Evolutionary conservation across 805 yeast genomes (phyloP).

Genomic region (Danielozyma ontarioensis): DNA sequence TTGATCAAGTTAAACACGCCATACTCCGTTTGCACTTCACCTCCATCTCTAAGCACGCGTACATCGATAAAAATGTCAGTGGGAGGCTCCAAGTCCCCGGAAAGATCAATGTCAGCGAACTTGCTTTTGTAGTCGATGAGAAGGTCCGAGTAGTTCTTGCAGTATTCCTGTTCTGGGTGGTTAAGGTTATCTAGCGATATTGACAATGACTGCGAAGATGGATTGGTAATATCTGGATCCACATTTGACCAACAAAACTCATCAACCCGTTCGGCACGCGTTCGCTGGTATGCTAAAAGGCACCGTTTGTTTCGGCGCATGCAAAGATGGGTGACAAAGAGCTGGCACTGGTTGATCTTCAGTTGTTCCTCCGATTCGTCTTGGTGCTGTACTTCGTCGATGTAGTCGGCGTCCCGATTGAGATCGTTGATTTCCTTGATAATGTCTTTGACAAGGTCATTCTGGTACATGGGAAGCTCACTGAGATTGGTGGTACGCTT

Average conservation of each 20-base stretch:
- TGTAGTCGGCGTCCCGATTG: slow-evolving; percentile 49
- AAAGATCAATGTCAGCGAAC: slow-evolving; percentile 76
- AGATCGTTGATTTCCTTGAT: slow-evolving; percentile 67
- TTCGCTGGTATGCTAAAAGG: slow-evolving; percentile 73
- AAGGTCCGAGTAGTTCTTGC: slow-evolving; percentile 63
- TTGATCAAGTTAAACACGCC: slow-evolving; percentile 92
- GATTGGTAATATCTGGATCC: slow-evolving; percentile 24
- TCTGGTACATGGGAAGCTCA: slow-evolving; percentile 63
- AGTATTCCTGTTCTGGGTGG: slow-evolving; percentile 76
- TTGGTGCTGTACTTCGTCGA: slow-evolving; percentile 29
- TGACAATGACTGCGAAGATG: neutral
- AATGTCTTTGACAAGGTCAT: slow-evolving; percentile 64
- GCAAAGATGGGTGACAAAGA: slow-evolving; percentile 66
- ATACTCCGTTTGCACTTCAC: slow-evolving; percentile 95
- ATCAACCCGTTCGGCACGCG: slow-evolving; percentile 63
- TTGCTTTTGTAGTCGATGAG: slow-evolving; percentile 72
- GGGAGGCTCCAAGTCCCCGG: slow-evolving; percentile 90
- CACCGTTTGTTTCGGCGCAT: slow-evolving; percentile 90
- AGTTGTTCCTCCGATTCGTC: slow-evolving; percentile 28
- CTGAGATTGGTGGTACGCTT: slow-evolving; percentile 68
- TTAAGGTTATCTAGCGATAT: slow-evolving; percentile 49
- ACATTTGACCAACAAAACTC: slow-evolving; percentile 67
- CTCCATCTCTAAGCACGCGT: slow-evolving; percentile 88
- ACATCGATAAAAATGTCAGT: slow-evolving; percentile 90
- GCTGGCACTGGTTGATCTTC: slow-evolving; percentile 55